A percentile compares a stretch with the other conserved stretches of the same genome.
These are phyloP conservation scores for Emericellopsis terricola DNA, from an alignment of 495 filamentous ascomycete genomes.

Conservation along the genomic window DNA sequence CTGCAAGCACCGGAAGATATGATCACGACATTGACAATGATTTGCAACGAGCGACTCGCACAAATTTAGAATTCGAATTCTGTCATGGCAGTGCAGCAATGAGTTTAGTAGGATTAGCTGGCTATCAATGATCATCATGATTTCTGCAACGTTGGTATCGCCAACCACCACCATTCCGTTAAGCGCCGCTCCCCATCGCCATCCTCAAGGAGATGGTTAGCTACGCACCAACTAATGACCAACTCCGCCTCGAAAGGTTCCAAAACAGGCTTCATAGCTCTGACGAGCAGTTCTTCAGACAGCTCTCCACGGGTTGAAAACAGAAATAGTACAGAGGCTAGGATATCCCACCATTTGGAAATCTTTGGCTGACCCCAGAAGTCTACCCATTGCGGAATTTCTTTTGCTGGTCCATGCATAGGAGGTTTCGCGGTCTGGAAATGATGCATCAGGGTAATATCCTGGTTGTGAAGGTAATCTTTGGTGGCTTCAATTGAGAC, in stretches of 20 bases:
- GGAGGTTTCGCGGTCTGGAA: constrained; percentile 14
- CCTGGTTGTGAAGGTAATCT: constrained; percentile 42
- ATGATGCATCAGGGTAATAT: constrained; percentile 20
- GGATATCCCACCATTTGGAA: constrained; percentile 45
- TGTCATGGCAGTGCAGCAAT: no score
- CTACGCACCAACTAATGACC: constrained; percentile 54
- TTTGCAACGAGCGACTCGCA: no score
- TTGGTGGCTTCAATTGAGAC: constrained; percentile 39
- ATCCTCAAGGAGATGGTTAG: no score
- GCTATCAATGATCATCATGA: no score
- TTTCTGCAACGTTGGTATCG: constrained; percentile 12
- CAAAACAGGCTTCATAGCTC: constrained; percentile 39
- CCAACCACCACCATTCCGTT: constrained; percentile 62
- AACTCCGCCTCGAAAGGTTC: constrained; percentile 50
- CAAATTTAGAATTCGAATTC: no score
- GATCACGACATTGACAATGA: no score
- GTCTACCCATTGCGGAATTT: constrained; percentile 65
- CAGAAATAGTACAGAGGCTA: constrained; percentile 38
- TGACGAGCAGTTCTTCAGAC: constrained; percentile 28
- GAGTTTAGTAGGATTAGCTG: no score
- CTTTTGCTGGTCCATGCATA: constrained; percentile 11
- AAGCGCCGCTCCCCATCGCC: no score
- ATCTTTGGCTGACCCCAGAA: constrained; percentile 45
- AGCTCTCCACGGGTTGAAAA: constrained; percentile 43
- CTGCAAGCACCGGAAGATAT: no score